Conservation (phyloP, 306 rosid genomes). For the Crataegus laevigata region DNA sequence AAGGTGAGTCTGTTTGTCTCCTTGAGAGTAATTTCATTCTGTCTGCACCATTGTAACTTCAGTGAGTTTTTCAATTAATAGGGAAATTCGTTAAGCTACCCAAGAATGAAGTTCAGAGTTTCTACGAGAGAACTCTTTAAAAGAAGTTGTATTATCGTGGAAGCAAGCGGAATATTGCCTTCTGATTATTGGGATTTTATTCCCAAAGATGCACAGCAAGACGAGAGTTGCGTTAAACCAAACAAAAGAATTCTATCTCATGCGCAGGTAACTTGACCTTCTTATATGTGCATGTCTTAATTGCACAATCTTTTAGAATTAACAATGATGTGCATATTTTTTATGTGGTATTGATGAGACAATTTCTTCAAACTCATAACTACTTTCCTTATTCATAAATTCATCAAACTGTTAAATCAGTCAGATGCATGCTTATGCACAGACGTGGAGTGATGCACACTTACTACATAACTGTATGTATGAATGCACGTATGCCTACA, state of each 20-base stretch:
- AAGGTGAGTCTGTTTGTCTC: conserved; percentile 51
- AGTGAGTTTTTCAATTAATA: conserved; percentile 25
- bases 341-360: not conserved
- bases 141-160: conserved; percentile 62
- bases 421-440: not conserved
- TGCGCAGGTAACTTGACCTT: conserved; percentile 50
- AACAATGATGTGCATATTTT: not conserved
- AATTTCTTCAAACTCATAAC: not conserved
- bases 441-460: not conserved
- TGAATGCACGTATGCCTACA: not conserved
- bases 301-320: conserved; percentile 3
- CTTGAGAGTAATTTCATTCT: not conserved
- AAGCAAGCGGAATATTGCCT: conserved; percentile 49
- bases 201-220: conserved; percentile 55
- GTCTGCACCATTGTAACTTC: not conserved
- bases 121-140: conserved; percentile 56
- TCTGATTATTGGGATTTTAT: conserved; percentile 79
- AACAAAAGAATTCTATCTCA: conserved; percentile 70
- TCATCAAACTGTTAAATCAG: not conserved
- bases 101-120: conserved; percentile 65
- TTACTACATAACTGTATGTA: not conserved
- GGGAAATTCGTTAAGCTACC: conserved; percentile 60
- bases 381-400: not conserved
- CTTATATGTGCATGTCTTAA: conserved; percentile 1
- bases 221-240: conserved; percentile 36